Evolutionary conservation across 2,329 filamentous ascomycete species (phyloP).

Genomic region (Trichoderma koningiopsis): DNA sequence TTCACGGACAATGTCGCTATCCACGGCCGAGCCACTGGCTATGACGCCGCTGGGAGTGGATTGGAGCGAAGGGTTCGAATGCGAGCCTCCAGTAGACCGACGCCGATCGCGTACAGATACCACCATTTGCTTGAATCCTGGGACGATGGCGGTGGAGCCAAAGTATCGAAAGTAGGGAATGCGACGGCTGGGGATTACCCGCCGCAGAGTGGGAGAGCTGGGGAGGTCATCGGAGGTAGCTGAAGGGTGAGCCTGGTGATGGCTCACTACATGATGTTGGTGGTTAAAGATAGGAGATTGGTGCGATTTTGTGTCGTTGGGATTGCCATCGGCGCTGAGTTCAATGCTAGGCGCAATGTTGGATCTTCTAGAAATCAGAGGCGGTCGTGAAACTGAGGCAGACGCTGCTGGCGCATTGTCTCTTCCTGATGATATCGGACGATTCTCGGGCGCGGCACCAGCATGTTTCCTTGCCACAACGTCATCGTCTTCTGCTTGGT

Average conservation of each 20-base stretch:
- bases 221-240: slow-evolving; percentile 32
- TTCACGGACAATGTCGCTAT: slow-evolving; percentile 50
- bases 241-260: slow-evolving; percentile 26
- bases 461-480: neutral
- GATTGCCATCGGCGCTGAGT: slow-evolving; percentile 35
- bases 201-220: slow-evolving; percentile 50
- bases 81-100: slow-evolving; percentile 59
- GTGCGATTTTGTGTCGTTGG: slow-evolving; percentile 28
- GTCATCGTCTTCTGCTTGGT: slow-evolving; percentile 20
- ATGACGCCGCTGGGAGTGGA: slow-evolving; percentile 42
- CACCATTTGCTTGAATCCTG: slow-evolving; percentile 92
- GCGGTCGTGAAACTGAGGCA: neutral
- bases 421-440: slow-evolving; percentile 10
- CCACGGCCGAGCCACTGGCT: slow-evolving; percentile 46
- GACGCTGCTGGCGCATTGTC: neutral
- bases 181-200: slow-evolving; percentile 57
- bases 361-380: neutral
- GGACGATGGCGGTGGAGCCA: slow-evolving; percentile 86
- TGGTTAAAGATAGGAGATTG: slow-evolving; percentile 23
- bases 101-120: slow-evolving; percentile 70
- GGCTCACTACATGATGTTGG: neutral
- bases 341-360: slow-evolving; percentile 19
- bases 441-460: neutral
- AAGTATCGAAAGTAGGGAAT: slow-evolving; percentile 92
- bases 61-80: slow-evolving; percentile 55